Conservation (phyloP, 257 asterid species). For the Solanum pennellii region DNA sequence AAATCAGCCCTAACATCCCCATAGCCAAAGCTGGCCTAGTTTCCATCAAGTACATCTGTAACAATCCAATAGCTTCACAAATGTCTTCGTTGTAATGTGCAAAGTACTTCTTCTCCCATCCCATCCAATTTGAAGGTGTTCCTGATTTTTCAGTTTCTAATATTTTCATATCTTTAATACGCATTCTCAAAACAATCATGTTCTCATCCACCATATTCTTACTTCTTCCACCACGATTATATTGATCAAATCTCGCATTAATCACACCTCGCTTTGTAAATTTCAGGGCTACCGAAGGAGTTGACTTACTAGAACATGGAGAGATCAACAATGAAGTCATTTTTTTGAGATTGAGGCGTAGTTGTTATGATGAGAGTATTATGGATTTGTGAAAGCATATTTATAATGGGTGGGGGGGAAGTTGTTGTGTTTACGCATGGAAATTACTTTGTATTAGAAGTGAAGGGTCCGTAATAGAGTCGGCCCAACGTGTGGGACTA, state of each 20-base stretch:
- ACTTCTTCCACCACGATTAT: conserved; percentile 3
- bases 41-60: conserved; percentile 47
- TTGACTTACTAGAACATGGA: not conserved
- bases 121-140: conserved; percentile 26
- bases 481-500: not conserved
- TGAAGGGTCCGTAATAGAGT: not conserved
- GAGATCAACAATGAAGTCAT: not conserved
- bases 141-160: conserved; percentile 4
- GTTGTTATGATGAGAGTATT: not conserved
- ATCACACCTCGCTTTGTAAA: not conserved
- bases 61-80: conserved; percentile 24
- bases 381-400: not conserved
- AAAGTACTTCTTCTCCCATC: conserved; percentile 48
- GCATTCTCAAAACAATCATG: conserved; percentile 43
- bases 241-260: conserved; percentile 5
- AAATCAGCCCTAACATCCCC: conserved; percentile 33
- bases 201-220: conserved; percentile 28
- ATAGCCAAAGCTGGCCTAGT: conserved; percentile 57
- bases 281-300: not conserved
- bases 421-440: not conserved
- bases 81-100: conserved; percentile 35
- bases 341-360: not conserved
- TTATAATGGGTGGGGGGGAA: not conserved
- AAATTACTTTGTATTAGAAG: not conserved
- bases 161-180: conserved; percentile 47